Conservation (phyloP, 768 basidiomycete genomes). For the Termitomyces sp. region DNA sequence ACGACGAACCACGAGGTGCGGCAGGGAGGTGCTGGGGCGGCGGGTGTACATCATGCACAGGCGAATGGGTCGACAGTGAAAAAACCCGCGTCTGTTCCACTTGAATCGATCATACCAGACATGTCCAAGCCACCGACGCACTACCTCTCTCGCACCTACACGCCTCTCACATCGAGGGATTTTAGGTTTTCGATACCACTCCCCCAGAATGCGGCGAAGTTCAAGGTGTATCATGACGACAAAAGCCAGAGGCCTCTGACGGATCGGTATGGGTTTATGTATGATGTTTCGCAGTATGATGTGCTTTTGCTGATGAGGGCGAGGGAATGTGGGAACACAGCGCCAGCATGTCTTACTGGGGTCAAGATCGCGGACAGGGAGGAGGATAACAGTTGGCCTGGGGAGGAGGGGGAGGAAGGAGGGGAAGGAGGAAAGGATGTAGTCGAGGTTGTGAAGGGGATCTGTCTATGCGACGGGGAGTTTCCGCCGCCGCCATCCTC, state of each 20-base stretch:
- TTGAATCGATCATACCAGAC: conserved; percentile 81
- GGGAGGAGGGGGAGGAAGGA: conserved; percentile 40
- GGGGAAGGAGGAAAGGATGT: conserved; percentile 20
- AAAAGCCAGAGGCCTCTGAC: conserved; percentile 59
- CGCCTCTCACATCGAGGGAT: conserved; percentile 65
- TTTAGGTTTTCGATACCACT: conserved; percentile 70
- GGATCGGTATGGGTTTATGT: conserved; percentile 89
- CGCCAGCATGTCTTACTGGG: conserved; percentile 82
- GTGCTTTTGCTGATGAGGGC: conserved; percentile 70
- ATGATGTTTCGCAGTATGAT: conserved; percentile 80
- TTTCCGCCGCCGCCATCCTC: neutral
- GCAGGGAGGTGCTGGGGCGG: conserved; percentile 17
- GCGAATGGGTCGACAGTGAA: conserved; percentile 9
- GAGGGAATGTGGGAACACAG: conserved; percentile 64
- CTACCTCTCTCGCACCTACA: conserved; percentile 71
- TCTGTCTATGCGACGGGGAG: conserved; percentile 39
- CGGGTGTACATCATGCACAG: neutral
- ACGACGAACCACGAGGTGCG: conserved; percentile 19
- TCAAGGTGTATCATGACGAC: conserved; percentile 44
- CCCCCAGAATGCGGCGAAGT: conserved; percentile 50
- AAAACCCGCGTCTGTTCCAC: conserved; percentile 50
- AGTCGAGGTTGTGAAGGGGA: conserved; percentile 42
- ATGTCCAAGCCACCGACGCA: conserved; percentile 80
- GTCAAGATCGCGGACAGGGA: conserved; percentile 83
- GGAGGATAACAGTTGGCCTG: conserved; percentile 76